Base-by-base conservation (phyloP, 441 rosid species). In the Corymbia citriodora region DNA sequence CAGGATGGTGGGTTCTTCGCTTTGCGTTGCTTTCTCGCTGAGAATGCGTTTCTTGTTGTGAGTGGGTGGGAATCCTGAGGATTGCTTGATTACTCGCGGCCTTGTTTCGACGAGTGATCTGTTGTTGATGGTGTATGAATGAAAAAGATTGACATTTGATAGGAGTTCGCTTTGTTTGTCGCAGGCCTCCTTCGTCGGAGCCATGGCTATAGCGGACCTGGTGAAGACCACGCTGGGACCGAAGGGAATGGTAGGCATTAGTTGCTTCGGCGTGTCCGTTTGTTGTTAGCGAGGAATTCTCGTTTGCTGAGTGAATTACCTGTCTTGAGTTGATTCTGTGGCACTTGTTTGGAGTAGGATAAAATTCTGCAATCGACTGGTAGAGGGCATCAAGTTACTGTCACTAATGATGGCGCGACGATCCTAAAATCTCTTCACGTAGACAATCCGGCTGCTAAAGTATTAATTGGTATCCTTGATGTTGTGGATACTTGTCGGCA, bases 151-250 rank as follows among this genome's bases (percentile, higher is more conserved):
- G 52, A 40, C 8, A 0, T 40, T 23, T 74, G 52, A 12, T 7
- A 14, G 3, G 52, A 74, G 85, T 52, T 31, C 89, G 48, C 79
- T 63, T 50, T 49, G 15, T 18, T 36, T 85, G 59, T 13, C 27
- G 55, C 89, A 98, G 99, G 98, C 99, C 55, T 97, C 99, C 49
- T 97, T 97, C 91, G 93, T 98, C 91, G 99, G 99, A 91, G 99
- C 99, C 55, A 96, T 97, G 96, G 99, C 99, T 31, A 94, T 98
- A 90, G 93, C 97, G 49, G 99, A 98, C 93, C 93, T 98, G 91
- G 97, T 98, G n/a, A 98, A 98, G 94, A 95, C 99, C 88, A 98
- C 99, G 83, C 91, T 98, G 89, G 99, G 99, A 49, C 99, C 99
- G 1, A 97, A 98, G 94, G 99, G 99, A 86, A 98, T 98, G 99